Evolutionary conservation across 2,329 filamentous ascomycete species (phyloP), one percentile per base, ranked within the genome.

Genomic region (Colletotrichum sp.): DNA sequence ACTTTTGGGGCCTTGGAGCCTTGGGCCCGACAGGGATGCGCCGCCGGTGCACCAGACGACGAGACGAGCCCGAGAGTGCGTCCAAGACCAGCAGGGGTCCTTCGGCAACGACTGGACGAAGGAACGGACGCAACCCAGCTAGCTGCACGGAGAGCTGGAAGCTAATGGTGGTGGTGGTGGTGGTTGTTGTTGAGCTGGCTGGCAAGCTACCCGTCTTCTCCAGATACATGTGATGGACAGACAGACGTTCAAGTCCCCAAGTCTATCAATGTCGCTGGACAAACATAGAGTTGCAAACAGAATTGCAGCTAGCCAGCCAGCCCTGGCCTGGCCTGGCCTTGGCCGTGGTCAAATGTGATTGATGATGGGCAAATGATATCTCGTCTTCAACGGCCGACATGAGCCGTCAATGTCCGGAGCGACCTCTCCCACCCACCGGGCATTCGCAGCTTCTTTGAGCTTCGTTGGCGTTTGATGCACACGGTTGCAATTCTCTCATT

Each of bases 301-400:
- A 22, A 34, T 32, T 13, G n/a, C 59, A 62, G 59, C 59, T 62
- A 62, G n/a, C 19, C 3, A 49, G 39, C 39, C 39, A 49, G 39
- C 19, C 59, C 59, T 5, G 59, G 32, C 59, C 59, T 5, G 59
- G 32, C 59, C 29, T 34, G 59, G 59, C 29, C 59, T 30, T 62
- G 59, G 59, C 59, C 59, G 19, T 22, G 39, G 39, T 9, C 29
- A 39, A 69, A 72, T 69, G 8, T 76, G 73, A 76, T 15, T 76
- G 73, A 76, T 72, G 73, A 76, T 72, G 73, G 63, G 49, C 73
- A 68, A 72, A 76, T 72, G 32, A 68, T 5, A 64, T 63, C 30
- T 67, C 30, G 15, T 44, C 13, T 13, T 59, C 3, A 1, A 39
- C 27, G 63, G 39, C 73, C 69, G 72, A 67, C 36, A 63, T 11